Conservation (phyloP, 2,329 filamentous ascomycete genomes). For the Plenodomus biglobosus region DNA sequence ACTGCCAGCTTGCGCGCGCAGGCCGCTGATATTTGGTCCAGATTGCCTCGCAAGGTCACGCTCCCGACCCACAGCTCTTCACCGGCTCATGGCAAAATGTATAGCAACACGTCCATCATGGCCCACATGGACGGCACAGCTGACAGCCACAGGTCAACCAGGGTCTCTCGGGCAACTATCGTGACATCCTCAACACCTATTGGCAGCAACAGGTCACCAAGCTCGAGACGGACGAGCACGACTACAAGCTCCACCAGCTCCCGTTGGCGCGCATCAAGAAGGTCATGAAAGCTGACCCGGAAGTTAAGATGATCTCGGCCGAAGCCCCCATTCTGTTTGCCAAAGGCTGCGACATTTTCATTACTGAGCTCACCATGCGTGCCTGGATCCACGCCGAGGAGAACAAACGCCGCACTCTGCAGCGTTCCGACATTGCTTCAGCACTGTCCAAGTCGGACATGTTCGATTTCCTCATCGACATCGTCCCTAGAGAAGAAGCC, state of each 20-base stretch:
- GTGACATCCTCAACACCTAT: conserved; percentile 97
- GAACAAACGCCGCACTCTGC: conserved; percentile 93
- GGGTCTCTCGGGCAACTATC: conserved; percentile 87
- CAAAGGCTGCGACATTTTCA: conserved; percentile 98
- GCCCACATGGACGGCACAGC: conserved; percentile 7
- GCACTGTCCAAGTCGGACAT: conserved; percentile 97
- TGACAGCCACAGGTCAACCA: conserved; percentile 74
- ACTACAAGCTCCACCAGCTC: conserved; percentile 97
- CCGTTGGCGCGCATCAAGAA: conserved; percentile 99
- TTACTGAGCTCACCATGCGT: conserved; percentile 97
- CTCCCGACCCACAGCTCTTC: conserved; percentile 86
- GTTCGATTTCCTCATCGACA: conserved; percentile 99
- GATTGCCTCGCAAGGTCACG: conserved; percentile 85
- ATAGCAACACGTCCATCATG: conserved; percentile 20
- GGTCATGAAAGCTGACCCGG: conserved; percentile 98
- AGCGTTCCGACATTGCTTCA: conserved; percentile 94
- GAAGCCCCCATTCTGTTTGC: conserved; percentile 97
- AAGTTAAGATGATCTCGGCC: conserved; percentile 99
- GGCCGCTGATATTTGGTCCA: conserved; percentile 51
- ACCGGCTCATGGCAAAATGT: conserved; percentile 95
- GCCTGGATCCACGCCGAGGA: conserved; percentile 99
- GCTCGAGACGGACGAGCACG: conserved; percentile 90
- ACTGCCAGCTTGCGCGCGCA: conserved; percentile 15
- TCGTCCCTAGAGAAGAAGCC: conserved; percentile 93
- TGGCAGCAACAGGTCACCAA: conserved; percentile 99